Base-by-base conservation (phyloP, 1,284 basidiomycete species). In the Gymnopus androsaceus region DNA sequence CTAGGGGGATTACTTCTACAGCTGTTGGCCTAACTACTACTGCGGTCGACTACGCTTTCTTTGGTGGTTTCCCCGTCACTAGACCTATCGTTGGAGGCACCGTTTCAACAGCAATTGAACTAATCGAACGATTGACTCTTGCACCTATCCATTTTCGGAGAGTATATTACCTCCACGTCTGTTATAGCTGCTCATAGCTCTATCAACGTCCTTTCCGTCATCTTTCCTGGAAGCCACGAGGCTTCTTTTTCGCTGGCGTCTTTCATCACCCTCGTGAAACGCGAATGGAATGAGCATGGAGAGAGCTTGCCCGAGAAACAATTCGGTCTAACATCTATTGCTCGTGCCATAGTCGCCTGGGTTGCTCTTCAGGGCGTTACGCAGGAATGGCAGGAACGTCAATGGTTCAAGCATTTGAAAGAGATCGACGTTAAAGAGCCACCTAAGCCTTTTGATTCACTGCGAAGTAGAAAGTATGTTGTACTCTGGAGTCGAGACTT, bases 321-420 rank as follows among this genome's bases (percentile, higher is more conserved):
- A 45, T 88, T 82, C 62, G 81, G 84, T 4, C 72, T 90, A 19
- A 80, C 79, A 0, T 81, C 88, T 54, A 76, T 88, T 8, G 82
- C 81, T 25, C 76, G 81, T 58, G 90, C 87, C 0, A 76, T 91
- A 15, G 79, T 89, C 3, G 87, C 84, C 2, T 92, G 89, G 87
- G 85, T 84, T 2, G 83, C 87, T 0, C 72, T 92, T 38, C 89
- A 92, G 64, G 85, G 85, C 36, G 84, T 89, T 37, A 92, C 90
- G 1, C 82, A 85, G 63, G 83, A 88, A 63, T 89, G 85, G 79
- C 87, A 89, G 59, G 88, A 90, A 67, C 76, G 78, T 62, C 73
- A 71, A 41, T 90, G 87, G 87, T 80, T 87, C 55, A 75, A 75
- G 62, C 73, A 81, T 64, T 73, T 90, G 59, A 78, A 74, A 54